phyloP scores from a whole-genome alignment of 2,329 filamentous ascomycete species.

The Phaeomoniella chlamydospora region DNA sequence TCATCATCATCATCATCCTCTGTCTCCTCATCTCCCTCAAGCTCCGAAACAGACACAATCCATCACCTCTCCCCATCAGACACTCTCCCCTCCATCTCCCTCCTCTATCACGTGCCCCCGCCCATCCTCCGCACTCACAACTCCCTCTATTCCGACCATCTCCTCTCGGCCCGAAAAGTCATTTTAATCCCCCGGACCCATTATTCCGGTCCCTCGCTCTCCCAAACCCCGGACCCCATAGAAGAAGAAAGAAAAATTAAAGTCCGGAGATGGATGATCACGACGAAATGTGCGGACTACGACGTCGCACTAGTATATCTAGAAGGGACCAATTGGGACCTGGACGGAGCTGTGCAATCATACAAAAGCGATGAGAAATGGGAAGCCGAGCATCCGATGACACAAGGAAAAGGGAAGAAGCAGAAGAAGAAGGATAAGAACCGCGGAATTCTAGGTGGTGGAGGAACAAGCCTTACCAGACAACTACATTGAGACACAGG shows the following conservation, averaged over 20 bases:
- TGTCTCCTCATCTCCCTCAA: conserved; percentile 9
- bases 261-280: conserved; percentile 64
- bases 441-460: neutral
- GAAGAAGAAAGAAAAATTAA: conserved; percentile 60
- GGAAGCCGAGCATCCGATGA: conserved; percentile 54
- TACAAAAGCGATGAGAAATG: conserved; percentile 61
- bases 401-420: conserved; percentile 30
- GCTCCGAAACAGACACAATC: conserved; percentile 42
- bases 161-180: conserved; percentile 54
- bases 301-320: conserved; percentile 64
- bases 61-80: conserved; percentile 66
- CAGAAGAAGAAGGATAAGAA: conserved; percentile 6
- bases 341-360: conserved; percentile 47
- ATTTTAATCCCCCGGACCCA: conserved; percentile 57
- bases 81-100: conserved; percentile 50
- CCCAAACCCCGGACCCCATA: conserved; percentile 26
- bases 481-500: neutral
- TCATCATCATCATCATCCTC: conserved; percentile 4
- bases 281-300: conserved; percentile 48
- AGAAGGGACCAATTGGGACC: conserved; percentile 49
- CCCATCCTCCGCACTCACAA: conserved; percentile 50
- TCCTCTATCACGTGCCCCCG: conserved; percentile 57
- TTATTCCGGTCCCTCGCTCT: conserved; percentile 40
- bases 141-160: conserved; percentile 55
- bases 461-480: neutral